These are phyloP conservation scores for Triticum turgidum DNA, from an alignment of 176 grass and related monocot genomes.

Conservation along the genomic window DNA sequence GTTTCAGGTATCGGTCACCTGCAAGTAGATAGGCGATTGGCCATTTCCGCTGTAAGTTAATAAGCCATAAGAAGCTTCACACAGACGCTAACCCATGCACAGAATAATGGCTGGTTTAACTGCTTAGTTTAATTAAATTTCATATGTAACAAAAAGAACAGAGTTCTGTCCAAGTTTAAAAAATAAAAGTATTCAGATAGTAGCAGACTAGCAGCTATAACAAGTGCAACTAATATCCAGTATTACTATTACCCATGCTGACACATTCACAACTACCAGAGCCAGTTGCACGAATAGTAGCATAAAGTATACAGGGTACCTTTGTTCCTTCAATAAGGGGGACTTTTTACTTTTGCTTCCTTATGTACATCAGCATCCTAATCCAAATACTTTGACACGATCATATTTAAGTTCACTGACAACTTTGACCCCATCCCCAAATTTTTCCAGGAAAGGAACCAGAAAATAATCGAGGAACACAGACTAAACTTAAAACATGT, in stretches of 20 bases:
- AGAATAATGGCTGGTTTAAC: slow-evolving; percentile 11
- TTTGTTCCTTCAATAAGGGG: slow-evolving; percentile 24
- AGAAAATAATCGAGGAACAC: not conserved
- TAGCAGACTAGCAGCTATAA: not conserved
- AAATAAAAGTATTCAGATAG: not conserved
- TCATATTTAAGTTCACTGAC: slow-evolving; percentile 10
- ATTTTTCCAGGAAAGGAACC: not conserved
- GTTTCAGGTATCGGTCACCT: slow-evolving; percentile 70
- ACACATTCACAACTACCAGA: slow-evolving; percentile 17
- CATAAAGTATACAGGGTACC: slow-evolving; percentile 21
- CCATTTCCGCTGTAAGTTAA: not conserved
- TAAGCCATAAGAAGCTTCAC: slow-evolving; percentile 1
- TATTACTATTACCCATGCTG: slow-evolving; percentile 21
- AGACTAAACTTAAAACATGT: not conserved
- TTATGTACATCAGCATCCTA: slow-evolving; percentile 30
- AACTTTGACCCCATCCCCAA: not conserved
- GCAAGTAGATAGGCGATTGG: slow-evolving; percentile 31
- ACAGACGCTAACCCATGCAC: not conserved
- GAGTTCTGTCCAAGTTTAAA: slow-evolving; percentile 15
- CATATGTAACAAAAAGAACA: slow-evolving; percentile 14
- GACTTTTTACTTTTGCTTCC: slow-evolving; percentile 20
- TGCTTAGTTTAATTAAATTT: slow-evolving; percentile 2
- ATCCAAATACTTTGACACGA: slow-evolving; percentile 25
- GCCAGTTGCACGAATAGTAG: slow-evolving; percentile 1
- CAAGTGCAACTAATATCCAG: slow-evolving; percentile 19